Evolutionary conservation across 306 rosid genomes (phyloP).

Genomic region (Pachyrhizus erosus): DNA sequence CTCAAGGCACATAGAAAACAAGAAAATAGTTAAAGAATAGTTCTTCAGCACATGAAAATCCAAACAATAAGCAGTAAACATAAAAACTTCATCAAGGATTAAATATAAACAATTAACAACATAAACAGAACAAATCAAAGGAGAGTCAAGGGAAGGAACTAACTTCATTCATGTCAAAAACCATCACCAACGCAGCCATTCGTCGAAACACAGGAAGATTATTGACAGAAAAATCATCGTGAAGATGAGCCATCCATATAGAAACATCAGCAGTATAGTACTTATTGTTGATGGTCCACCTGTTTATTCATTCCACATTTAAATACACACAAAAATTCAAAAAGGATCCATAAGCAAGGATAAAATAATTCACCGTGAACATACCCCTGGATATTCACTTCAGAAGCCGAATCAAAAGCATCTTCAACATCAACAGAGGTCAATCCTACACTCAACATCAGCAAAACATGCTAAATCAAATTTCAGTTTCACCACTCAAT

Average conservation of each 20-base stretch:
- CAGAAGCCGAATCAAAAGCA: slow-evolving; percentile 63
- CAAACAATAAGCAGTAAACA: neutral
- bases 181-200: slow-evolving; percentile 82
- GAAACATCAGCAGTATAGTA: slow-evolving; percentile 87
- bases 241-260: slow-evolving; percentile 74
- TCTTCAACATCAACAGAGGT: slow-evolving; percentile 67
- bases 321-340: neutral
- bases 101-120: neutral
- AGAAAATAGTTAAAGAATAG: slow-evolving; percentile 4
- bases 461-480: slow-evolving; percentile 24
- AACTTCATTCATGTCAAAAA: slow-evolving; percentile 82
- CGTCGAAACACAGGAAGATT: slow-evolving; percentile 55
- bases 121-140: slow-evolving; percentile 14
- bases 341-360: slow-evolving; percentile 29
- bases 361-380: slow-evolving; percentile 22
- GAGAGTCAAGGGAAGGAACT: slow-evolving; percentile 39
- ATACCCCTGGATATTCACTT: slow-evolving; percentile 71
- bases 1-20: neutral
- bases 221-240: slow-evolving; percentile 60
- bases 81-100: neutral
- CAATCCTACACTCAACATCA: slow-evolving; percentile 59
- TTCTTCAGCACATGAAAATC: neutral
- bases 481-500: neutral
- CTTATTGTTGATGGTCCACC: slow-evolving; percentile 85
- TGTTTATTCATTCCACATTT: slow-evolving; percentile 38